phyloP scores from a whole-genome alignment of 2,329 filamentous ascomycete species.

The Fusarium virguliforme region DNA sequence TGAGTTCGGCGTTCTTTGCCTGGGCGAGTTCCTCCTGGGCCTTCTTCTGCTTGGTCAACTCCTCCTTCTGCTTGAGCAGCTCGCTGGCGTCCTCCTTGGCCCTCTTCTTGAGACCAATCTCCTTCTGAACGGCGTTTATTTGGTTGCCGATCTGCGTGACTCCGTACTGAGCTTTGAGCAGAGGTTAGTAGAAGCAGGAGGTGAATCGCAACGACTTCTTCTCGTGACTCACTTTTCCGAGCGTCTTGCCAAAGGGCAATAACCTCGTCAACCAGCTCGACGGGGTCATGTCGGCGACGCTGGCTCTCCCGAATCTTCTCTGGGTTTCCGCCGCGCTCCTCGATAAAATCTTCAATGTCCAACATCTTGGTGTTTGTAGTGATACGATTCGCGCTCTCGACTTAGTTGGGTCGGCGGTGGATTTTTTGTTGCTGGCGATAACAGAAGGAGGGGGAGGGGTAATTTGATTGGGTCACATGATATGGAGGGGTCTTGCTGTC shows the following conservation, averaged over 20 bases:
- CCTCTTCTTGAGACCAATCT: constrained; percentile 94
- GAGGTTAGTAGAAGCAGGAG: constrained; percentile 26
- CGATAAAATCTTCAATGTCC: constrained; percentile 84
- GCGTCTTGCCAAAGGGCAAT: constrained; percentile 90
- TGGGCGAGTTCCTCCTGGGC: constrained; percentile 80
- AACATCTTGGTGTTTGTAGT: constrained; percentile 69
- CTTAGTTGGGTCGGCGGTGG: constrained; percentile 38
- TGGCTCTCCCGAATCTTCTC: constrained; percentile 95
- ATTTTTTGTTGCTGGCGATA: constrained; percentile 49
- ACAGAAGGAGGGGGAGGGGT: constrained; percentile 51
- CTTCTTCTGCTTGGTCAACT: constrained; percentile 87
- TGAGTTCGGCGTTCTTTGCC: constrained; percentile 82
- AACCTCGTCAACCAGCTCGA: constrained; percentile 91
- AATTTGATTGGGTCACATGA: constrained; percentile 46
- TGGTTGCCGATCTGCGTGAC: constrained; percentile 85
- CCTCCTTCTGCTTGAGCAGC: constrained; percentile 82
- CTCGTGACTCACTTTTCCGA: constrained; percentile 70
- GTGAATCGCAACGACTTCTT: constrained; percentile 17
- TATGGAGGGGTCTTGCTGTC: constrained; percentile 33
- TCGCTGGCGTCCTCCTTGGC: constrained; percentile 90
- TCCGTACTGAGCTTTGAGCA: constrained; percentile 73
- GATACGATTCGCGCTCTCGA: constrained; percentile 38
- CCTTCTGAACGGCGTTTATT: constrained; percentile 91
- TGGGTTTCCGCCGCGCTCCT: constrained; percentile 91
- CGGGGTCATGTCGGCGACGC: constrained; percentile 82